Evolutionary conservation across 116 monocot genomes (phyloP).

Genomic region (Phalaenopsis hybrid): DNA sequence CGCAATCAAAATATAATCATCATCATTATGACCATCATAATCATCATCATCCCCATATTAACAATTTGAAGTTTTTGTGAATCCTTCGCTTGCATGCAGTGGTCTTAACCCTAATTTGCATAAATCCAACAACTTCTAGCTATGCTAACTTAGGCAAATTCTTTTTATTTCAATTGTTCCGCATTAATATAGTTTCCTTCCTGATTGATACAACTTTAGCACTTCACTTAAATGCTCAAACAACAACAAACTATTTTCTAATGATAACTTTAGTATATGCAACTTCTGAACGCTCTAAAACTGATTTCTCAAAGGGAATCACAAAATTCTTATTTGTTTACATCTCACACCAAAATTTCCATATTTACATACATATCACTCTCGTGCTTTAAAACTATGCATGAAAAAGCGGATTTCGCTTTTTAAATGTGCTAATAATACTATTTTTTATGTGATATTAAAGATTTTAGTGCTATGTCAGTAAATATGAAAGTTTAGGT

Average conservation of each 20-base stretch:
- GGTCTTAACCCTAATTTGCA: not conserved
- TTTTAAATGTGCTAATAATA: no score
- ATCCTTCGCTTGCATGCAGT: not conserved
- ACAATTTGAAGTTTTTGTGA: not conserved
- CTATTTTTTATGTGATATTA: no score
- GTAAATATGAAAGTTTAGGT: no score
- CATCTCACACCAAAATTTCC: no score
- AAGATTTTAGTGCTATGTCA: no score
- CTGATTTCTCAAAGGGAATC: no score
- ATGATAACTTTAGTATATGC: not conserved
- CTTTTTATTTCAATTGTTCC: not conserved
- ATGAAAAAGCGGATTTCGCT: no score
- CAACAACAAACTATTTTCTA: not conserved
- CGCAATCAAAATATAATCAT: not conserved
- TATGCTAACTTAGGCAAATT: not conserved
- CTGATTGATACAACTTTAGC: not conserved
- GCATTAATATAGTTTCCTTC: not conserved
- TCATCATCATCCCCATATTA: not conserved
- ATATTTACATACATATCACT: no score
- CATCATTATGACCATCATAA: not conserved
- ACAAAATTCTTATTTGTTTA: no score
- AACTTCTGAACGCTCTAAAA: not conserved
- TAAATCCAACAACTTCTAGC: not conserved
- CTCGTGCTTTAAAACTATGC: no score
- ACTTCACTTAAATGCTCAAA: not conserved